Conservation (phyloP, 2,329 filamentous ascomycete genomes). For the Orbilia brochopaga region DNA sequence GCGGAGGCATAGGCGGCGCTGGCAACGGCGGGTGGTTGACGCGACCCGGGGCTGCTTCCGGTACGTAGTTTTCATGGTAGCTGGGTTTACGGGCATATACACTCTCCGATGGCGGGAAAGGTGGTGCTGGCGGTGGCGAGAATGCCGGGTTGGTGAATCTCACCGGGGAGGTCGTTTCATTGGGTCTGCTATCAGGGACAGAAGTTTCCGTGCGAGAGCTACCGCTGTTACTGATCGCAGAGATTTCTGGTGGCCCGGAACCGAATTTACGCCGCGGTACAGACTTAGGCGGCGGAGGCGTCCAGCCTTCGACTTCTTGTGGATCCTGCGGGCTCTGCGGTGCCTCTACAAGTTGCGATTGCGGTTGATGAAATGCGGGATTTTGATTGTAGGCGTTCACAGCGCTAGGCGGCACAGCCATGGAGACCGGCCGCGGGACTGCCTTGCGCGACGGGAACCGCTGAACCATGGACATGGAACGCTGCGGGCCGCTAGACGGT, state of each 20-base stretch:
- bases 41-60: too few relatives aligned
- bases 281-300: constrained; percentile 30
- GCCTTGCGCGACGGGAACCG: constrained; percentile 37
- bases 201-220: not conserved
- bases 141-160: not conserved
- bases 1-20: not conserved
- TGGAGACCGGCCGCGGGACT: constrained; percentile 34
- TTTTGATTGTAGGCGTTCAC: not conserved
- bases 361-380: constrained; percentile 4
- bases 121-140: constrained; percentile 15
- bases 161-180: not conserved
- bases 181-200: constrained; percentile 6
- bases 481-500: constrained; percentile 8
- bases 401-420: constrained; percentile 26
- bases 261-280: constrained; percentile 32
- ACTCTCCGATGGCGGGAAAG: constrained; percentile 4
- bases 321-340: not conserved
- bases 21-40: not conserved
- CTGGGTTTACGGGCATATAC: not conserved
- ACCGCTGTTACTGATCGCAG: not conserved
- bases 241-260: constrained; percentile 10
- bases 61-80: constrained; percentile 27
- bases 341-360: not conserved
- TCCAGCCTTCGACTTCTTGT: constrained; percentile 27
- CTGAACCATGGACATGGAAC: constrained; percentile 23